Evolutionary conservation across 768 basidiomycete genomes (phyloP), one percentile per base, ranked within the genome.

Genomic region (Phlegmacium glaucopus): DNA sequence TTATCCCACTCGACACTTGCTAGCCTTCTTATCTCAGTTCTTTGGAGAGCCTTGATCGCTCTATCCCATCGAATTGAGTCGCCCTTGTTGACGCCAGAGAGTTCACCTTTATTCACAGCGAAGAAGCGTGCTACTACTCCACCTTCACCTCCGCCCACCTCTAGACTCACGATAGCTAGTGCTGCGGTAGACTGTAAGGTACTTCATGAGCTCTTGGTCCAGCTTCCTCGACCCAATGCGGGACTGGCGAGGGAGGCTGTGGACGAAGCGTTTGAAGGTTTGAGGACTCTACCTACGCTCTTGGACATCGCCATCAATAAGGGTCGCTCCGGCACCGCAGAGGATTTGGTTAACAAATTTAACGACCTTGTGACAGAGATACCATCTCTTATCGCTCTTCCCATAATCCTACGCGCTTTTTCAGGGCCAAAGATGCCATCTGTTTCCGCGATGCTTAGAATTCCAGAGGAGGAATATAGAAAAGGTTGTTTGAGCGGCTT

Each of bases 201-300:
- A 3, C 63, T 89, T n/a, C 80, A 70, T 60, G 79, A 85, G 38
- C 69, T 88, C 22, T 68, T 91, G 37, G 69, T 63, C 38, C 63
- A 67, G 18, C 70, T 91, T 29, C 86, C 89, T 16, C 76, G 80
- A 8, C 88, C 90, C 27, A 59, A 53, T 11, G 65, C 66, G n/a
- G 73, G 73, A 18, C 63, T 87, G 8, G 89, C 90, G n/a, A 73
- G 76, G 34, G 89, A 92, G 61, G 90, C 87, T 5, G 87, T 91
- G 9, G 83, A 86, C 45, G 89, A 90, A 57, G 90, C 86, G 2
- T 82, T 85, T 54, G 78, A 76, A 45, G 84, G 80, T 12, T 67
- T 91, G 22, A 67, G 72, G 54, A 75, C 80, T 16, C 64, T 91
- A 13, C 68, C 70, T 12, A 67, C 72, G 9, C 71, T 90, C 22